A percentile compares a stretch with the other conserved stretches of the same genome.
phyloP scores from a whole-genome alignment of 2,329 filamentous ascomycete species.

The Onygenales sp. region DNA sequence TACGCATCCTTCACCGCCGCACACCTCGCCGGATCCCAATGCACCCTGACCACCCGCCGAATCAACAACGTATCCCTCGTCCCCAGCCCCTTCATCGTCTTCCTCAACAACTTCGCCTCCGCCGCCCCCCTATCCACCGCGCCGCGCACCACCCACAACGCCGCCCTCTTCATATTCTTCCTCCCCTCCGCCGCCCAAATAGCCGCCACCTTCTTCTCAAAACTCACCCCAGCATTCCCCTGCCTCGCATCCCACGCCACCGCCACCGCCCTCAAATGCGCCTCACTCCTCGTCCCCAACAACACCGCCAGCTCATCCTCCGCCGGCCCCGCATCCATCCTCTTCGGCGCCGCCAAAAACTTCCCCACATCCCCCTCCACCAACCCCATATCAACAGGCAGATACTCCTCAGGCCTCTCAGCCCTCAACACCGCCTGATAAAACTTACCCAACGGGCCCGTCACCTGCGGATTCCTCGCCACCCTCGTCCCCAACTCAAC shows the following conservation, averaged over 20 bases:
- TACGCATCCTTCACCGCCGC: constrained; percentile 64
- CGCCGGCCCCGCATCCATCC: constrained; percentile 55
- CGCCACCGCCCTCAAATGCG: constrained; percentile 65
- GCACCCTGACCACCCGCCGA: constrained; percentile 57
- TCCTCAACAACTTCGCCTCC: constrained; percentile 64
- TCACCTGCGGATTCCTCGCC: constrained; percentile 58
- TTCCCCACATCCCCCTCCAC: constrained; percentile 64
- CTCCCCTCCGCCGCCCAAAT: constrained; percentile 54
- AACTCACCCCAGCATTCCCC: constrained; percentile 28
- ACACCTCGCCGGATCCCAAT: constrained; percentile 66
- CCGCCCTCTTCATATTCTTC: constrained; percentile 72
- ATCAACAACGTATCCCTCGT: constrained; percentile 44
- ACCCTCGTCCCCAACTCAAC: constrained; percentile 49
- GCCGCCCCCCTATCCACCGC: constrained; percentile 67
- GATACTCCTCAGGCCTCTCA: constrained; percentile 60
- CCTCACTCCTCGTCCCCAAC: constrained; percentile 60
- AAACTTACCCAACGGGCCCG: constrained; percentile 68
- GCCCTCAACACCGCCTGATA: constrained; percentile 70
- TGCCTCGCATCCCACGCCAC: constrained; percentile 62
- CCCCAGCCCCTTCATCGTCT: constrained; percentile 48
- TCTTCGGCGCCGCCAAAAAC: constrained; percentile 65
- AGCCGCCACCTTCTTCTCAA: constrained; percentile 1
- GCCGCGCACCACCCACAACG: constrained; percentile 61
- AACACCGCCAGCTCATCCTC: constrained; percentile 68
- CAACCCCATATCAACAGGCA: constrained; percentile 58